Conservation (phyloP, 208 protist species). For the Acanthamoeba triangularis region DNA sequence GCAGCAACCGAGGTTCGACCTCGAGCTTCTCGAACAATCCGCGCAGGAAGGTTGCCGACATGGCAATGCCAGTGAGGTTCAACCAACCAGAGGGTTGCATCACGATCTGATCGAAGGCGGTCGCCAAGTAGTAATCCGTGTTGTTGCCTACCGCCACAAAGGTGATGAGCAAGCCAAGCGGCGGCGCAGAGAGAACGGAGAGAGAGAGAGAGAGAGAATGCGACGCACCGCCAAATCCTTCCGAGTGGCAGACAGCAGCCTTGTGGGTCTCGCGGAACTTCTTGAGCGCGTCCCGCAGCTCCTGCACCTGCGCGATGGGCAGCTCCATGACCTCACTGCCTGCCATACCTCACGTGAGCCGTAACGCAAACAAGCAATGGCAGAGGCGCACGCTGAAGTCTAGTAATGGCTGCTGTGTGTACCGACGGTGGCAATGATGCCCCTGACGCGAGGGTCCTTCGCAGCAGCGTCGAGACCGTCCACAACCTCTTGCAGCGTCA, state of each 20-base stretch:
- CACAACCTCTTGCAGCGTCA: slow-evolving; percentile 36
- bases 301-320: slow-evolving; percentile 70
- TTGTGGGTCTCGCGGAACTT: slow-evolving; percentile 41
- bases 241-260: not conserved
- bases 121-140: slow-evolving; percentile 68
- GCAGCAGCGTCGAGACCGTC: slow-evolving; percentile 49
- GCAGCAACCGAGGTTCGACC: slow-evolving; percentile 2
- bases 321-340: slow-evolving; percentile 44
- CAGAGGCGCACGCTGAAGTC: not conserved
- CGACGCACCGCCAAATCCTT: slow-evolving; percentile 14
- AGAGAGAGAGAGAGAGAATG: no score
- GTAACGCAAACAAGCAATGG: not conserved
- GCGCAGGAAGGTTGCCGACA: slow-evolving; percentile 32
- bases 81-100: slow-evolving; percentile 61
- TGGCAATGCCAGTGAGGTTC: slow-evolving; percentile 22
- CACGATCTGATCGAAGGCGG: slow-evolving; percentile 62
- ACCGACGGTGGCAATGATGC: slow-evolving; percentile 55
- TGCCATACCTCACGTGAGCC: not conserved
- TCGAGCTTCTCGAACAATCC: slow-evolving; percentile 67
- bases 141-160: not conserved
- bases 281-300: slow-evolving; percentile 53
- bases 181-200: not conserved
- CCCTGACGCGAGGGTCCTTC: slow-evolving; percentile 46
- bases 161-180: not conserved
- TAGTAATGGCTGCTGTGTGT: not conserved